Percentiles rank a stretch among this genome's conserved stretches.
Conservation (phyloP, 768 basidiomycete genomes). For the Filobasidium wieringae region DNA sequence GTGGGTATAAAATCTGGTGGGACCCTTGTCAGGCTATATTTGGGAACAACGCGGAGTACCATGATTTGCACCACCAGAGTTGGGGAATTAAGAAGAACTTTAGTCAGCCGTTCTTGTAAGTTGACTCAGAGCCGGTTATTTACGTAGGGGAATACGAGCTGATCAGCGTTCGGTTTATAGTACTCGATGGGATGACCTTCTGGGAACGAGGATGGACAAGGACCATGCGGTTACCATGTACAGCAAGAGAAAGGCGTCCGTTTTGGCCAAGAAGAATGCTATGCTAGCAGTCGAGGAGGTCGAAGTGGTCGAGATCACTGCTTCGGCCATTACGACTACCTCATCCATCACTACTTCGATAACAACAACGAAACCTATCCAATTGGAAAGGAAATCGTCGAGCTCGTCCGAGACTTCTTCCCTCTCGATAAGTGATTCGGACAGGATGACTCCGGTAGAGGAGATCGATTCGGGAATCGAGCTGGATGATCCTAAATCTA, state of each 20-base stretch:
- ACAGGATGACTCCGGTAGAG: neutral
- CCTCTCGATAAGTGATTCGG: no score
- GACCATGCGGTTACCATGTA: slow-evolving; percentile 22
- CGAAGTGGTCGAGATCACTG: neutral
- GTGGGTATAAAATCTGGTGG: slow-evolving; percentile 77
- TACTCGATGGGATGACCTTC: slow-evolving; percentile 76
- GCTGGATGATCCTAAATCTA: no score
- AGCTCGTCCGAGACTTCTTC: no score
- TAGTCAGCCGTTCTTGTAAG: slow-evolving; percentile 77
- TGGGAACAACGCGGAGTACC: slow-evolving; percentile 86
- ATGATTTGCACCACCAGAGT: slow-evolving; percentile 95
- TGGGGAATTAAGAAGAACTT: slow-evolving; percentile 90
- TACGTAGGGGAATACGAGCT: neutral
- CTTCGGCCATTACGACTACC: no score
- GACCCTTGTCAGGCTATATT: slow-evolving; percentile 81
- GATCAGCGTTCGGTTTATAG: slow-evolving; percentile 9
- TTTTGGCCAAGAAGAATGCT: neutral
- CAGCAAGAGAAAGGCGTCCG: neutral
- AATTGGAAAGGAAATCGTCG: neutral
- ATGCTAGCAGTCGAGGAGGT: neutral
- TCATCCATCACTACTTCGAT: neutral
- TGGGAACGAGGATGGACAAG: slow-evolving; percentile 58
- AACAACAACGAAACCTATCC: neutral
- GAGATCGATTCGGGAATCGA: neutral
- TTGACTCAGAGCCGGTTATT: slow-evolving; percentile 10